phyloP scores from a whole-genome alignment of 768 basidiomycete genomes.

The Phaeotremella skinneri region DNA sequence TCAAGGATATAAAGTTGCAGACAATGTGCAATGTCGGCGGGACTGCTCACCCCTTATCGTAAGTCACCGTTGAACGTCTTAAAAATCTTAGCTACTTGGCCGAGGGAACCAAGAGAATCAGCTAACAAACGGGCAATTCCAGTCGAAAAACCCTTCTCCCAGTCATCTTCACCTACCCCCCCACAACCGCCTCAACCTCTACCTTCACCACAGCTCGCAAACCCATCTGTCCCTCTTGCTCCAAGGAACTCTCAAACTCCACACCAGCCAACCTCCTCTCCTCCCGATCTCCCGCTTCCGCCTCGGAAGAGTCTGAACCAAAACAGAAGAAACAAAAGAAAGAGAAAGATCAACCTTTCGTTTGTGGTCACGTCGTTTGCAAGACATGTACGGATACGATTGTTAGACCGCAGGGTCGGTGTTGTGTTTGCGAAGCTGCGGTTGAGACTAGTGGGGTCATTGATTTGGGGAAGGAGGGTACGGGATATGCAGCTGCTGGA shows the following conservation, averaged over 20 bases:
- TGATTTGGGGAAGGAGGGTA: conserved; percentile 86
- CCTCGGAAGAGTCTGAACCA: conserved; percentile 3
- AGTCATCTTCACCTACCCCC: conserved; percentile 68
- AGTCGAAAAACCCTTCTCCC: conserved; percentile 80
- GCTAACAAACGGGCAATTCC: neutral
- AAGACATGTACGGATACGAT: conserved; percentile 87
- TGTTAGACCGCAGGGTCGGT: conserved; percentile 72
- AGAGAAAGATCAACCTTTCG: conserved; percentile 36
- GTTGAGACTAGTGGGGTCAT: conserved; percentile 65
- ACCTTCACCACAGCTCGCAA: conserved; percentile 24
- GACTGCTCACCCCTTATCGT: conserved; percentile 75
- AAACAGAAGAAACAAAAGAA: conserved; percentile 42
- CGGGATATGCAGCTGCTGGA: conserved; percentile 93
- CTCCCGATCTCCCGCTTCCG: conserved; percentile 28
- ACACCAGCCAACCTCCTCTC: conserved; percentile 87
- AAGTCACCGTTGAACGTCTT: conserved; percentile 47
- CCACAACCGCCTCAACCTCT: conserved; percentile 25
- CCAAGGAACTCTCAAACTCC: conserved; percentile 61
- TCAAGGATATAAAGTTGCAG: conserved; percentile 78
- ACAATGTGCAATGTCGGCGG: conserved; percentile 82
- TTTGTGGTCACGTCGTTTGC: conserved; percentile 86
- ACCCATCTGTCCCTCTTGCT: conserved; percentile 47
- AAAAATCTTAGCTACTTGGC: neutral
- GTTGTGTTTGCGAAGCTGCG: conserved; percentile 75
- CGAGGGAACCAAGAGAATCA: no score